phyloP scores from a whole-genome alignment of 75 land plant genomes.

The Isoetes taiwanensis region DNA sequence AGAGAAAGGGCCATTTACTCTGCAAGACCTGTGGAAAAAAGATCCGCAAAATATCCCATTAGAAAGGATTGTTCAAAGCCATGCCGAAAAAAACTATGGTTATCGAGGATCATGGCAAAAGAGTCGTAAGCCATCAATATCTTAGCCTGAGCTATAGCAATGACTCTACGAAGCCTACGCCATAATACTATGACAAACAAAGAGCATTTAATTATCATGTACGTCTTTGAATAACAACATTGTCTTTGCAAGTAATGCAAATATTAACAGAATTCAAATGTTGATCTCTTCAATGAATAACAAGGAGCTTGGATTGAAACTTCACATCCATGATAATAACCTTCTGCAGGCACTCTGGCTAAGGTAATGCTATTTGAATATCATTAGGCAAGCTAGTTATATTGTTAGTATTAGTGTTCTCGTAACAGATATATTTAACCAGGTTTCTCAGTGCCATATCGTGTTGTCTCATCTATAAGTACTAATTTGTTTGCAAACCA shows the following conservation, averaged over 20 bases:
- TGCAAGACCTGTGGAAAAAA: no score
- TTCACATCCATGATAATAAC: constrained; percentile 75
- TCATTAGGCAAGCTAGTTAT: not conserved
- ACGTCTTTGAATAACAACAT: not conserved
- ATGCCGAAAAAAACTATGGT: no score
- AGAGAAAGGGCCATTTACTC: no score
- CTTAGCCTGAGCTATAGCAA: no score
- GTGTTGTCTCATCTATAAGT: constrained; percentile 69
- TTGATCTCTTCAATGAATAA: constrained; percentile 49
- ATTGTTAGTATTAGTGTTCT: not conserved
- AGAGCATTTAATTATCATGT: not conserved
- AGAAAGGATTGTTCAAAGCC: no score
- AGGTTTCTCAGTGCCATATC: constrained; percentile 72
- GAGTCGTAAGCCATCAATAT: no score
- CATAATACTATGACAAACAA: not conserved
- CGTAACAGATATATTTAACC: constrained; percentile 3
- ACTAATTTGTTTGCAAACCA: constrained; percentile 76
- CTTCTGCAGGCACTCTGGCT: constrained; percentile 67
- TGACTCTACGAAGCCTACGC: no score
- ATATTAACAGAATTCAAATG: constrained; percentile 57
- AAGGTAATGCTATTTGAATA: constrained; percentile 30
- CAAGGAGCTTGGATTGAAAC: constrained; percentile 44
- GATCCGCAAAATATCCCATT: no score
- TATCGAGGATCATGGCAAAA: no score
- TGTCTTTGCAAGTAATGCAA: constrained; percentile 44